Evolutionary conservation across 1,284 basidiomycete genomes (phyloP), one percentile per base, ranked within the genome.

Genomic region (Marasmius tenuissimus): DNA sequence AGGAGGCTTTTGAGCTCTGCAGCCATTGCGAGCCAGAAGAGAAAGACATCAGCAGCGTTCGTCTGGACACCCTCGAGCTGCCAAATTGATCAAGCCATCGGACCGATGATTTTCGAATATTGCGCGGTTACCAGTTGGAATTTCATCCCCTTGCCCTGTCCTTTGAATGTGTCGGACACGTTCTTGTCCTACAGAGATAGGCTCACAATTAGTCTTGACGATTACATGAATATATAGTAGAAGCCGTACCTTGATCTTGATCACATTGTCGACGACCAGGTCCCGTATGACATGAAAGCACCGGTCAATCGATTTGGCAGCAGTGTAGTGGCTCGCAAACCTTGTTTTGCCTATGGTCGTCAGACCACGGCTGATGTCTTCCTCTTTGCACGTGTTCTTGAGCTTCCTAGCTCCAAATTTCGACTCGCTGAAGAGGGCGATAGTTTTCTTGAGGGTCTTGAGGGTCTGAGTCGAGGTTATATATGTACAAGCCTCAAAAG

Each of bases 341-440:
- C 33, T 40, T n/a, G 57, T 58, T 51, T 58, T 58, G 9, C 57
- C 45, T 27, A 66, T 54, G 38, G 49, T 52, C 34, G 48, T 49
- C 16, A 63, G 20, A 18, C 59, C 27, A 35, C 62, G 18, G 12
- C 14, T 40, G 18, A 66, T 57, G 18, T 66, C 55, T n/a, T 65
- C 59, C 22, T 49, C 61, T 22, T 48, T 63, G 18, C 64, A 60
- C 1, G 57, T 51, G 18, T 61, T 49, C 34, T 51, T 51, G 22
- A 58, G n/a, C 22, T 14, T 39, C 2, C 37, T 8, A 4, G 34
- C 20, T 5, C 20, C 4, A 10, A 12, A 57, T 12, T 57, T 40
- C 11, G 54, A 57, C 3, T 38, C 14, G 22, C 54, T 57, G 37
- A 57, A 57, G 35, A n/a, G 22, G 16, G 16, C 16, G 10, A 57